Evolutionary conservation across 257 asterid genomes (phyloP).

Genomic region (Echites panduratus): DNA sequence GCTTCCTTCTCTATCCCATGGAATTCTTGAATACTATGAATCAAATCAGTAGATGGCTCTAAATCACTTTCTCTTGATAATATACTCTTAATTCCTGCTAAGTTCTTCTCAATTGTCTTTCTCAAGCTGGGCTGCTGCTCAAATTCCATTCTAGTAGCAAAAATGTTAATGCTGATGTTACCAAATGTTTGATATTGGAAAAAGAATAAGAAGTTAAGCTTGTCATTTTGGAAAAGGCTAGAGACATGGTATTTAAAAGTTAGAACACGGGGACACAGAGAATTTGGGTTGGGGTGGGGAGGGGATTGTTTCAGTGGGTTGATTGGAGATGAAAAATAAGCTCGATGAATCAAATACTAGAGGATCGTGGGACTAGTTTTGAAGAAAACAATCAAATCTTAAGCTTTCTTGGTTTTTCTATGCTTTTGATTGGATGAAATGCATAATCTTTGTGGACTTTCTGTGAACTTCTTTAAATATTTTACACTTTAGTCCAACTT

Average conservation of each 20-base stretch:
- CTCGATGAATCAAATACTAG: not conserved
- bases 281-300: not conserved
- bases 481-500: not conserved
- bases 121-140: not conserved
- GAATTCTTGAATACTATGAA: constrained; percentile 9
- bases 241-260: not conserved
- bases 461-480: not conserved
- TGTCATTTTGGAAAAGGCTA: too few species aligned
- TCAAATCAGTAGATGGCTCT: constrained; percentile 11
- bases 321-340: not conserved
- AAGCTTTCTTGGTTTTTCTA: not conserved
- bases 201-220: not conserved
- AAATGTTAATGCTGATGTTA: not conserved
- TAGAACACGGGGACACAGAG: not conserved
- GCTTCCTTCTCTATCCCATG: constrained; percentile 12
- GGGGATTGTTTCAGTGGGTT: not conserved
- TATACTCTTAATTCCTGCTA: not conserved
- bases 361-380: not conserved
- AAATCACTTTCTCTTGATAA: not conserved
- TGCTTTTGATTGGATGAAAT: constrained; percentile 2
- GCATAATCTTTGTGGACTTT: not conserved
- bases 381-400: not conserved
- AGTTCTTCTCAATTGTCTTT: not conserved
- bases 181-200: not conserved
- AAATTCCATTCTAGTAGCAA: not conserved